Evolutionary conservation across 2,329 filamentous ascomycete species (phyloP), one percentile per base, ranked within the genome.

Genomic region (Mycosphaerelloides madeirae): DNA sequence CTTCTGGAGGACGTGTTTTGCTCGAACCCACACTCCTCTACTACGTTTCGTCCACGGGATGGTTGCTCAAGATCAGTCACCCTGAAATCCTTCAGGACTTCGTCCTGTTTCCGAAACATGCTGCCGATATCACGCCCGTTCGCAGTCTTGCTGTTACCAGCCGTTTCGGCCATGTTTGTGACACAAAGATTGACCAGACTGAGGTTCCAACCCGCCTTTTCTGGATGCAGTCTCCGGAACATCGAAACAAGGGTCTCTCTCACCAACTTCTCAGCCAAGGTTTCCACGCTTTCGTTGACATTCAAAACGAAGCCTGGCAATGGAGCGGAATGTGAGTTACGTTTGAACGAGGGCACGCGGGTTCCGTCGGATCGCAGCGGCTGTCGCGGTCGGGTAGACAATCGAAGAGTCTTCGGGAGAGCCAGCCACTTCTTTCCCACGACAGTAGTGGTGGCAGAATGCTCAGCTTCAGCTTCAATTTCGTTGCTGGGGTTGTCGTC

Each of bases 181-280:
- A 87, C 89, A 35, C 87, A 90, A 16, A 97, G 71, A 53, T 96
- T 97, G 47, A 97, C 73, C 40, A 97, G 70, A 52, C 85, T 86
- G 14, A 96, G 66, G 54, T 91, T 86, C 85, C 87, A 95, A 2
- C 79, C 81, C 7, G 74, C 69, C 50, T 76, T 78, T 49, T 85
- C 81, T 0, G 81, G 76, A 53, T 91, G 84, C 11, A 95, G 71
- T 49, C 80, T 82, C 12, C 81, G 79, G 59, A 95, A 88, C 63
- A 95, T 77, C 0, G 80, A 79, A 3, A 89, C 55, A 14, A 95
- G 64, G 1, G 75, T 68, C 48, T 93, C 85, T 3, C 74, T 68
- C 0, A 90, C 83, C 1, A 96, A 73, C 31, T 79, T 79, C 41
- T 85, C 80, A 0, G 81, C 83, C 16, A 87, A 67, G 1, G 68